These are phyloP conservation scores for Populus hybrid DNA, from an alignment of 441 rosid species.

Conservation along the genomic window DNA sequence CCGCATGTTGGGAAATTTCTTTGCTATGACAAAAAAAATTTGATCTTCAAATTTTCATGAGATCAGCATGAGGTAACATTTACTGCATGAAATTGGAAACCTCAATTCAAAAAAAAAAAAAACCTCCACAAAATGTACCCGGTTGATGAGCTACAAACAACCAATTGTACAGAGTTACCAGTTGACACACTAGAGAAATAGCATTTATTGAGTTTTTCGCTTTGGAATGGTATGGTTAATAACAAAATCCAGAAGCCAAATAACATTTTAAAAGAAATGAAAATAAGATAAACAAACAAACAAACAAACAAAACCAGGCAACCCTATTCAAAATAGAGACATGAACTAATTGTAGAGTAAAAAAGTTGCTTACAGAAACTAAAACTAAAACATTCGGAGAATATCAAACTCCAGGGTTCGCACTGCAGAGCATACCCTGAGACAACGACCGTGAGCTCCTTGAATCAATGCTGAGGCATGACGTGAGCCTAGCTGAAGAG, in stretches of 20 bases:
- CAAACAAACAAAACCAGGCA: background rate
- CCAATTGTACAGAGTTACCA: background rate
- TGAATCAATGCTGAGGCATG: slow-evolving; percentile 80
- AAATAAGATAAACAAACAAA: background rate
- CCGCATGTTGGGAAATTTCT: background rate
- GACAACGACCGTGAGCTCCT: slow-evolving; percentile 73
- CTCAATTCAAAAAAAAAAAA: background rate
- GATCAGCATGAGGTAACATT: background rate
- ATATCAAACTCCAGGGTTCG: slow-evolving; percentile 92
- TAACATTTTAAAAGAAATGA: background rate
- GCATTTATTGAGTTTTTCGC: background rate
- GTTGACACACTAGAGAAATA: background rate
- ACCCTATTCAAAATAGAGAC: background rate
- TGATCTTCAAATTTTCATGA: background rate
- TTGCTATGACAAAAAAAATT: background rate
- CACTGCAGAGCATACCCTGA: slow-evolving; percentile 98
- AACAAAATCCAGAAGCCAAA: background rate
- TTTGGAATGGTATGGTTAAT: background rate
- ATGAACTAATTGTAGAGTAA: slow-evolving; percentile 19
- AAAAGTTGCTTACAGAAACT: slow-evolving; percentile 67
- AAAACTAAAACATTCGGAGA: slow-evolving; percentile 56
- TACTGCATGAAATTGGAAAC: background rate
- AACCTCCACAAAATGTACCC: background rate
- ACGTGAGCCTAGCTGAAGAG: slow-evolving; percentile 79
- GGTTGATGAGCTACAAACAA: background rate